Percentiles rank a stretch among this genome's conserved stretches.
phyloP scores from a whole-genome alignment of 306 rosid species.

The Prosopis cineraria region DNA sequence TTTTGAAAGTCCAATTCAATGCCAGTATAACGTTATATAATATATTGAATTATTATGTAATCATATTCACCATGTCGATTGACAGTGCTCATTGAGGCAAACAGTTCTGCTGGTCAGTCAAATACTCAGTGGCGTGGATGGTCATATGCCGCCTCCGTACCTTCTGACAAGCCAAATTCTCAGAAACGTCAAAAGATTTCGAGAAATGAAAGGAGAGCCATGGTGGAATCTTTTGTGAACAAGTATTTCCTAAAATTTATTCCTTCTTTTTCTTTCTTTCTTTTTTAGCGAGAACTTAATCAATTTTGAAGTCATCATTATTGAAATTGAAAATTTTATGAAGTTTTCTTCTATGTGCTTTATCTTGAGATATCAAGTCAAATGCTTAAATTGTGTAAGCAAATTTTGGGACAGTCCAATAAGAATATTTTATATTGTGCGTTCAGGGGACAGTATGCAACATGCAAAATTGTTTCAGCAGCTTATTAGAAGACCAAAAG shows the following conservation, averaged over 20 bases:
- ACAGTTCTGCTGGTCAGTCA: constrained; percentile 28
- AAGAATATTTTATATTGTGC: neutral
- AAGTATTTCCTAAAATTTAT: constrained; percentile 42
- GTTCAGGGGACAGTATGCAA: neutral
- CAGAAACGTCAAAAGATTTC: constrained; percentile 40
- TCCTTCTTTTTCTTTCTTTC: constrained; percentile 12
- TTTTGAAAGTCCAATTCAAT: constrained; percentile 16
- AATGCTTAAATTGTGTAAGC: neutral
- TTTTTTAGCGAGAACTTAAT: neutral
- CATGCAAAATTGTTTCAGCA: neutral
- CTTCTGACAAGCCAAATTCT: constrained; percentile 39
- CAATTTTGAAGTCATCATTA: neutral
- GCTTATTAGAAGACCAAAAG: neutral
- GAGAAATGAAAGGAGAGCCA: constrained; percentile 49
- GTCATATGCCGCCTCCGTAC: constrained; percentile 49
- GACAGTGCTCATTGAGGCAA: constrained; percentile 37
- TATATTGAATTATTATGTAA: constrained; percentile 16
- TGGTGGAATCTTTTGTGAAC: constrained; percentile 63
- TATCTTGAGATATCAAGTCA: neutral
- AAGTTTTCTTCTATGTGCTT: constrained; percentile 12
- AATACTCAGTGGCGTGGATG: constrained; percentile 42
- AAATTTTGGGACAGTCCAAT: neutral
- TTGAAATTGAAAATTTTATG: constrained; percentile 6
- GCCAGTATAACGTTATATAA: neutral
- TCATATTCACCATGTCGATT: constrained; percentile 25